Evolutionary conservation across 805 yeast genomes (phyloP).

Genomic region (Suhomyces xylopsoci): DNA sequence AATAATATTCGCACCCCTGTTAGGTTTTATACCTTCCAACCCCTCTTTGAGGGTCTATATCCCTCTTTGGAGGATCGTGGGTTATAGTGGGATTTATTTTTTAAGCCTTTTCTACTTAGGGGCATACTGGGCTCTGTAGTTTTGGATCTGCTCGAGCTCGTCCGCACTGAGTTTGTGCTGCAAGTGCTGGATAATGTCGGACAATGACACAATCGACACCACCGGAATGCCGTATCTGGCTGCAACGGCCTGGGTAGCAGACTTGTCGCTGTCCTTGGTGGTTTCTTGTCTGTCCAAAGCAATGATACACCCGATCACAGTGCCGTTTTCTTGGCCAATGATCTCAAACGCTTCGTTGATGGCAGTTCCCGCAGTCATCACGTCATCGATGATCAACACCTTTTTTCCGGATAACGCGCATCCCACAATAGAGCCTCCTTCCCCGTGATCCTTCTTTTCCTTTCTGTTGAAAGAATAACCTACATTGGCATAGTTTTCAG

Average conservation of each 20-base stretch:
- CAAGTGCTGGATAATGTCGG: conserved; percentile 68
- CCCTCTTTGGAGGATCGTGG: no score
- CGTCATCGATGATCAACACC: conserved; percentile 89
- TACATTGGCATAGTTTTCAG: conserved; percentile 66
- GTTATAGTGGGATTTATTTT: no score
- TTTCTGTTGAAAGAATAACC: conserved; percentile 96
- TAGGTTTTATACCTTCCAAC: no score
- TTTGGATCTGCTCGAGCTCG: conserved; percentile 55
- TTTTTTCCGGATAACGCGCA: conserved; percentile 66
- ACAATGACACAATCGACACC: conserved; percentile 69
- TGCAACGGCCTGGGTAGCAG: conserved; percentile 81
- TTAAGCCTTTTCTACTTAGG: no score
- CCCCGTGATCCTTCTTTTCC: conserved; percentile 97
- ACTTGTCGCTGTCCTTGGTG: conserved; percentile 57
- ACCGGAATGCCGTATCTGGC: conserved; percentile 78
- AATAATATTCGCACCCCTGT: no score
- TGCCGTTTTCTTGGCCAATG: conserved; percentile 65
- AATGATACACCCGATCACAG: conserved; percentile 78
- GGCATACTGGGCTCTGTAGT: conserved; percentile 52
- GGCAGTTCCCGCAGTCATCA: conserved; percentile 98
- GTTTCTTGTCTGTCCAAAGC: conserved; percentile 96
- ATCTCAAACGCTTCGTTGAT: conserved; percentile 89
- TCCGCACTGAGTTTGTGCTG: conserved; percentile 53
- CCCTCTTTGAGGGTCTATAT: no score
- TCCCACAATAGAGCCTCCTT: conserved; percentile 95